Evolutionary conservation across 163 green algal species (phyloP).

Genomic region (Trebouxia gelatinosa): DNA sequence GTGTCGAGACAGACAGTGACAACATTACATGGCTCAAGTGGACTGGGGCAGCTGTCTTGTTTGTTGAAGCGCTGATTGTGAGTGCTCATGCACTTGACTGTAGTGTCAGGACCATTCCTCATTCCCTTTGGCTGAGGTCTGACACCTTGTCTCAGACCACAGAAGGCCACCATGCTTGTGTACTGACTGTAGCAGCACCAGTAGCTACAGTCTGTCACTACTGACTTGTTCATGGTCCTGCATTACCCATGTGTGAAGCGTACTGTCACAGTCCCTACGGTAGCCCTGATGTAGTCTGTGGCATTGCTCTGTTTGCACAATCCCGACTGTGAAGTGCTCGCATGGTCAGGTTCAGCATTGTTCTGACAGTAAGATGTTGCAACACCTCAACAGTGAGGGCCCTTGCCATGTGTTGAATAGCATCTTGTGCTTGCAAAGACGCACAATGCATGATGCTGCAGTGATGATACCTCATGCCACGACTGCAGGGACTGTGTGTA

Average conservation of each 20-base stretch:
- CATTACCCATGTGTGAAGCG: background rate
- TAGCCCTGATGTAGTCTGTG: too few species aligned
- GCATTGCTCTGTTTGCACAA: background rate
- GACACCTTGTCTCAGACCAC: background rate
- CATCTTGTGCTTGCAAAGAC: background rate
- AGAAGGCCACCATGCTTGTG: too few species aligned
- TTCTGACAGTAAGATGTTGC: background rate
- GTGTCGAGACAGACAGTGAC: background rate
- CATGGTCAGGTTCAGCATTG: background rate
- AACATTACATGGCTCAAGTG: constrained; percentile 22
- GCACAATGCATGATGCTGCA: background rate
- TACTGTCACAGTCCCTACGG: background rate
- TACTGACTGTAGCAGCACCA: too few species aligned
- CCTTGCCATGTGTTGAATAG: background rate
- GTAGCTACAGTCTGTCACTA: too few species aligned
- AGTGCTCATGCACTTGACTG: background rate
- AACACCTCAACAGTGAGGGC: background rate
- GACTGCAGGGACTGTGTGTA: constrained; percentile 11
- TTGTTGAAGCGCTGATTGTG: constrained; percentile 20
- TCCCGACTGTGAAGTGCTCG: background rate
- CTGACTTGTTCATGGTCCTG: background rate
- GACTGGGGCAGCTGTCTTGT: constrained; percentile 7
- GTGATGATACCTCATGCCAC: background rate
- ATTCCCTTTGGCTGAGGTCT: background rate
- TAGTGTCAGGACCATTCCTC: too few species aligned